Percentiles rank a stretch among this genome's conserved stretches.
These are phyloP conservation scores for Leucocoprinus gongylophorus DNA, from an alignment of 1,284 basidiomycete genomes.

Conservation along the genomic window DNA sequence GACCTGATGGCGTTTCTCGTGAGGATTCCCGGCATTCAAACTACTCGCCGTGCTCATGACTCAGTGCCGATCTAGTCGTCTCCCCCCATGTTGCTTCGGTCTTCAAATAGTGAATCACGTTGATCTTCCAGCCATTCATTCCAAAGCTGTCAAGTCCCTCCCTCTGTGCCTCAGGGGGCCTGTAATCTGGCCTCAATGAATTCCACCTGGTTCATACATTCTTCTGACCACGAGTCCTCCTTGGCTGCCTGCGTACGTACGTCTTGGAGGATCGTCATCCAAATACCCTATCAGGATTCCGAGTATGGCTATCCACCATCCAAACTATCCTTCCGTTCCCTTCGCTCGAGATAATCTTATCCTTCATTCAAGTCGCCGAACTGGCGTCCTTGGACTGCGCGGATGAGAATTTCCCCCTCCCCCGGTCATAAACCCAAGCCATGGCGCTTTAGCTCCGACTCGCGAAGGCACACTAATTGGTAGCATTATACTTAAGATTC, in stretches of 20 bases:
- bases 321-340: conserved; percentile 8
- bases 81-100: conserved; percentile 12
- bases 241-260: conserved; percentile 7
- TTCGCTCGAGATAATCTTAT: conserved; percentile 9
- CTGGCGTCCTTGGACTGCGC: conserved; percentile 10
- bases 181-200: conserved; percentile 5
- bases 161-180: not conserved
- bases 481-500: conserved; percentile 9
- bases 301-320: conserved; percentile 5
- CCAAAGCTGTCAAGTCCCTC: not conserved
- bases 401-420: conserved; percentile 10
- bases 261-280: conserved; percentile 8
- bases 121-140: conserved; percentile 1
- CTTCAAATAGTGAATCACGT: conserved; percentile 9
- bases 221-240: not conserved
- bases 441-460: conserved; percentile 12
- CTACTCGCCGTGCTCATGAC: conserved; percentile 5
- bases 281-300: conserved; percentile 7
- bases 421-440: conserved; percentile 10
- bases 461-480: conserved; percentile 3
- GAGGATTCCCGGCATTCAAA: conserved; percentile 9
- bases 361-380: conserved; percentile 11
- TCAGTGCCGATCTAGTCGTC: conserved; percentile 13
- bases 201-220: conserved; percentile 2
- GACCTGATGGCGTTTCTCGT: not conserved